Evolutionary conservation across 768 basidiomycete genomes (phyloP), one percentile per base, ranked within the genome.

Genomic region (Boletus patriciae): DNA sequence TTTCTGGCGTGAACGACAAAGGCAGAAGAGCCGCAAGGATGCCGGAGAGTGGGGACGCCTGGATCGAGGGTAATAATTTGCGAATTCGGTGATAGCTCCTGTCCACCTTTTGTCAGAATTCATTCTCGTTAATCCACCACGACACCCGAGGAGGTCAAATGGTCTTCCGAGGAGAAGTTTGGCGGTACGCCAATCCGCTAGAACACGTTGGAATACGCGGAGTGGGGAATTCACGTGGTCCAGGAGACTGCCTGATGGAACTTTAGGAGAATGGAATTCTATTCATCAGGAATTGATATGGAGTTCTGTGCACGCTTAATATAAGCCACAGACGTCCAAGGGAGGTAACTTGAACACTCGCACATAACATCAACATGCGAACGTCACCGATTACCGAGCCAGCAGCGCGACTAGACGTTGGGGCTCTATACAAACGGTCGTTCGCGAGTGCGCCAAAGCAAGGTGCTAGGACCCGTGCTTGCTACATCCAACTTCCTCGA

Each of bases 301-400:
- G 46, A 49, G 21, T 11, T n/a, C 25, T 41, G n/a, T 23, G 18
- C 47, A 15, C 47, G 11, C 21, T 25, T 56, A 46, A 54, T 37
- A 41, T 63, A 40, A 46, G 37, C 18, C 47, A 46, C 4, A 19
- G n/a, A 13, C 16, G 16, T 21, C 31, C 4, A 41, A 15, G n/a
- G 19, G 33, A 12, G 43, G n/a, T 9, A 52, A 40, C 2, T 25
- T 18, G 34, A 23, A 53, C 29, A 16, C 49, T 13, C 52, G 15
- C 53, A n/a, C 47, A 46, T 60, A 29, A 34, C 36, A 43, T 46
- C 50, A n/a, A 53, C 54, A 67, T 66, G 66, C 58, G 57, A 54
- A 48, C 31, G 1, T 52, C 43, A 3, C 38, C 36, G 6, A 9
- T 38, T 18, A 19, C 42, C 48, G n/a, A 38, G 33, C 50, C 44